Percentiles rank a stretch among this genome's conserved stretches.
phyloP scores from a whole-genome alignment of 2,329 filamentous ascomycete species.

The Chaetomium olivaceum region DNA sequence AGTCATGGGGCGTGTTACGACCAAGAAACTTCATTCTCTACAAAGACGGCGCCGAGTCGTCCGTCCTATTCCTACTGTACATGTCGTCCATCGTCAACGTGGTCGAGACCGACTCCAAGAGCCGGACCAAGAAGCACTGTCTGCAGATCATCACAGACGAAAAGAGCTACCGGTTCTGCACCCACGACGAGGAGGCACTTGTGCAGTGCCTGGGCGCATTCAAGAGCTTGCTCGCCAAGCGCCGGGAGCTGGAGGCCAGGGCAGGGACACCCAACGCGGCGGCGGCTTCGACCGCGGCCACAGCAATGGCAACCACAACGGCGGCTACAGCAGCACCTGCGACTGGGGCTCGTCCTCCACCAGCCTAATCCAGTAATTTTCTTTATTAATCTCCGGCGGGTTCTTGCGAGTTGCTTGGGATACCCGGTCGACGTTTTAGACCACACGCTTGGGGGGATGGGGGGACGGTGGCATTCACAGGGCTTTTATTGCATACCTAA shows the following conservation, averaged over 20 bases:
- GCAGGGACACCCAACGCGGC: conserved; percentile 38
- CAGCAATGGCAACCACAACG: conserved; percentile 9
- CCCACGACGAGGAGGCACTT: conserved; percentile 77
- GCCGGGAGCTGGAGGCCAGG: conserved; percentile 62
- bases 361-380: conserved; percentile 18
- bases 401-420: conserved; percentile 7
- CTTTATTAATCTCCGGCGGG: conserved; percentile 18
- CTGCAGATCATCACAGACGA: conserved; percentile 94
- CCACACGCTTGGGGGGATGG: neutral
- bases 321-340: conserved; percentile 13
- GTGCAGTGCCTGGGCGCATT: conserved; percentile 85
- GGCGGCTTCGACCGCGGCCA: neutral
- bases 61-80: conserved; percentile 77
- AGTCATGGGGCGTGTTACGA: conserved; percentile 87
- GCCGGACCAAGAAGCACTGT: conserved; percentile 80
- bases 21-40: conserved; percentile 85
- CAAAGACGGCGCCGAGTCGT: conserved; percentile 90
- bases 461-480: neutral
- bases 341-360: conserved; percentile 16
- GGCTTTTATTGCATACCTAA: neutral
- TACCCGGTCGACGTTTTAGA: neutral
- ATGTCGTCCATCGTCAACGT: conserved; percentile 81
- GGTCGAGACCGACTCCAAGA: conserved; percentile 87
- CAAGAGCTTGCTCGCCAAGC: conserved; percentile 78
- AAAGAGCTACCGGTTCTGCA: conserved; percentile 76